Percentiles rank a stretch among this genome's conserved stretches.
Evolutionary conservation across 2,329 filamentous ascomycete genomes (phyloP).

Genomic region (Trichoderma pleuroti): DNA sequence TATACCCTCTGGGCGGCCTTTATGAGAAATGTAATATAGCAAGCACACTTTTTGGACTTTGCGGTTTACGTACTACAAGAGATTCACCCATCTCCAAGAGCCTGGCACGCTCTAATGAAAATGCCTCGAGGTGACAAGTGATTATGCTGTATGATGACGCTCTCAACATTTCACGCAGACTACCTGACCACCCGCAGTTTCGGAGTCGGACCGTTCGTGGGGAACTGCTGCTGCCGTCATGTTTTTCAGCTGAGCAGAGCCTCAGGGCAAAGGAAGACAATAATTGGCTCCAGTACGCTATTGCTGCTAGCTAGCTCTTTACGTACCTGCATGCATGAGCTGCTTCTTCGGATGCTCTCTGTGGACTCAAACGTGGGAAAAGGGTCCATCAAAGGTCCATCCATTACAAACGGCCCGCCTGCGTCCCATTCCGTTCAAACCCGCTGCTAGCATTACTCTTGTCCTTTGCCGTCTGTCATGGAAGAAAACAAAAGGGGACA

Average conservation of each 20-base stretch:
- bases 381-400: not conserved
- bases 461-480: not conserved
- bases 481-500: not conserved
- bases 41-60: not conserved
- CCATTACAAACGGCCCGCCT: not conserved
- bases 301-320: not conserved
- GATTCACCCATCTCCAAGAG: not conserved
- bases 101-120: not conserved
- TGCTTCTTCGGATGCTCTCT: not conserved
- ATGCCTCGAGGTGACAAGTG: not conserved
- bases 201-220: not conserved
- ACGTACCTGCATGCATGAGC: not conserved
- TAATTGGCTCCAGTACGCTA: not conserved
- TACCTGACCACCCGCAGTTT: not conserved
- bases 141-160: not conserved
- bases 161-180: not conserved
- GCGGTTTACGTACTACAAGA: not conserved
- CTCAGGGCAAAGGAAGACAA: not conserved
- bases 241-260: not conserved
- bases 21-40: slow-evolving; percentile 13
- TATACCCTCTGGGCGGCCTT: not conserved
- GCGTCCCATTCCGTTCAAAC: not conserved
- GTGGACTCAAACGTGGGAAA: not conserved
- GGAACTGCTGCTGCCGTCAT: not conserved
- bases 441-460: not conserved